Percentiles rank a stretch among this genome's conserved stretches.
These are phyloP conservation scores for Puccinia horiana DNA, from an alignment of 1,284 basidiomycete species.

Conservation along the genomic window DNA sequence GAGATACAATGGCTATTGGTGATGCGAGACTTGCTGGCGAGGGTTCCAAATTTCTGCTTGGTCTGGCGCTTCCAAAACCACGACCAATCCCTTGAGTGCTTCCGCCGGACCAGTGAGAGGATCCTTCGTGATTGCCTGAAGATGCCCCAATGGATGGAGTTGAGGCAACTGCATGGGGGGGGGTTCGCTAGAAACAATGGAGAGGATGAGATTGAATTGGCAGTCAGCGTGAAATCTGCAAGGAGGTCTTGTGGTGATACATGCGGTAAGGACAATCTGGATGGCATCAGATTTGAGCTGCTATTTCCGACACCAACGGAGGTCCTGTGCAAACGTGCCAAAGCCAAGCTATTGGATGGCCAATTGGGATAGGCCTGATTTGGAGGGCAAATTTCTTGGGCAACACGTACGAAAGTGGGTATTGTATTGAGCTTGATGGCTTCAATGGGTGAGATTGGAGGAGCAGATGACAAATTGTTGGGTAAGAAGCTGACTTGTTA, in stretches of 20 bases:
- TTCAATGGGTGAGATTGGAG: slow-evolving; percentile 54
- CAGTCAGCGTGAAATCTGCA: slow-evolving; percentile 48
- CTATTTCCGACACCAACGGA: slow-evolving; percentile 53
- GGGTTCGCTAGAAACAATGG: neutral
- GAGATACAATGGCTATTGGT: slow-evolving; percentile 34
- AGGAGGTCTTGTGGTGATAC: slow-evolving; percentile 54
- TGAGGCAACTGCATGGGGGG: neutral
- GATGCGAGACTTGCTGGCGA: slow-evolving; percentile 32
- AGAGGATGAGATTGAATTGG: slow-evolving; percentile 8
- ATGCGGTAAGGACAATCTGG: slow-evolving; percentile 54
- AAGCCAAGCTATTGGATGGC: slow-evolving; percentile 33
- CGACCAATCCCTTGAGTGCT: slow-evolving; percentile 9
- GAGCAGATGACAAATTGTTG: slow-evolving; percentile 43
- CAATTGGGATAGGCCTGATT: slow-evolving; percentile 18
- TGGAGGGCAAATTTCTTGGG: slow-evolving; percentile 60
- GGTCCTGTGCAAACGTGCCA: slow-evolving; percentile 50
- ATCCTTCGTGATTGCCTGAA: slow-evolving; percentile 12
- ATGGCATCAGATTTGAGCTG: slow-evolving; percentile 45
- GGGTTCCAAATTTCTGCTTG: neutral
- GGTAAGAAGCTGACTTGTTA: slow-evolving; percentile 47
- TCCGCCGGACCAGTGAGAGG: slow-evolving; percentile 32
- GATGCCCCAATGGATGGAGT: neutral
- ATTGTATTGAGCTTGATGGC: slow-evolving; percentile 64
- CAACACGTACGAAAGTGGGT: slow-evolving; percentile 63
- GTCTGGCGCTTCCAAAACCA: neutral